These are phyloP conservation scores for Tuber melanosporum DNA, from an alignment of 495 filamentous ascomycete genomes.

Conservation along the genomic window DNA sequence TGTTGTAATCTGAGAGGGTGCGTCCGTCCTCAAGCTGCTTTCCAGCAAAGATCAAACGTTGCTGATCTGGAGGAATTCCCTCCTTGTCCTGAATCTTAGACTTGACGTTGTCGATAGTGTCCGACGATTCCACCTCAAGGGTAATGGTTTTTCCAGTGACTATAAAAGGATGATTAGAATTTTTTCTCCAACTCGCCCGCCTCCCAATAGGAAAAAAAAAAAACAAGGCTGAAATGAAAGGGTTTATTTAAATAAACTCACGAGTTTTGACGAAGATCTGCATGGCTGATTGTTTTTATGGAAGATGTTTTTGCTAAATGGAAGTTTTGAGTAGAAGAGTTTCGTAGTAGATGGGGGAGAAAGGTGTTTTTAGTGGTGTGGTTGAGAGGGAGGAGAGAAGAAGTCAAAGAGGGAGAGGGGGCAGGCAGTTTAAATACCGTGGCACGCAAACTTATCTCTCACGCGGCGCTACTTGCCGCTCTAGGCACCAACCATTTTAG, in stretches of 20 bases:
- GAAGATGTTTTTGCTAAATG: not conserved
- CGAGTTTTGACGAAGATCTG: constrained; percentile 39
- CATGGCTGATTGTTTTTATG: constrained; percentile 22
- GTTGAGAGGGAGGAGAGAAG: constrained; percentile 17
- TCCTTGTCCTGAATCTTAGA: constrained; percentile 99
- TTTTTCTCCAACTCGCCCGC: not conserved
- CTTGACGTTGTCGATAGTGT: constrained; percentile 99
- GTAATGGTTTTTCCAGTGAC: constrained; percentile 30
- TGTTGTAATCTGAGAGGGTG: constrained; percentile 95
- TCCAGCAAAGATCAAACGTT: constrained; percentile 96
- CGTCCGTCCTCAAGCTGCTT: constrained; percentile 99
- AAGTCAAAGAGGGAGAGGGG: constrained; percentile 11
- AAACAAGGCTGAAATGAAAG: constrained; percentile 13
- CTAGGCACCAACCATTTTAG: not conserved
- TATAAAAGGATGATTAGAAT: not conserved
- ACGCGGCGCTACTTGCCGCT: not conserved
- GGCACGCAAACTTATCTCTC: not conserved
- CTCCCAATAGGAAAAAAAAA: not conserved
- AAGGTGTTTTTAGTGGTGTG: not conserved
- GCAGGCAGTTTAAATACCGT: not conserved
- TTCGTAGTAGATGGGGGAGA: not conserved
- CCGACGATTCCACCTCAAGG: constrained; percentile 87
- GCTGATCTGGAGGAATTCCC: constrained; percentile 95
- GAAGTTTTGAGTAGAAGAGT: not conserved
- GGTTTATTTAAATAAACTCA: constrained; percentile 16